Evolutionary conservation across 805 yeast genomes (phyloP), one percentile per base, ranked within the genome.

Genomic region (Lipomyces japonicus): DNA sequence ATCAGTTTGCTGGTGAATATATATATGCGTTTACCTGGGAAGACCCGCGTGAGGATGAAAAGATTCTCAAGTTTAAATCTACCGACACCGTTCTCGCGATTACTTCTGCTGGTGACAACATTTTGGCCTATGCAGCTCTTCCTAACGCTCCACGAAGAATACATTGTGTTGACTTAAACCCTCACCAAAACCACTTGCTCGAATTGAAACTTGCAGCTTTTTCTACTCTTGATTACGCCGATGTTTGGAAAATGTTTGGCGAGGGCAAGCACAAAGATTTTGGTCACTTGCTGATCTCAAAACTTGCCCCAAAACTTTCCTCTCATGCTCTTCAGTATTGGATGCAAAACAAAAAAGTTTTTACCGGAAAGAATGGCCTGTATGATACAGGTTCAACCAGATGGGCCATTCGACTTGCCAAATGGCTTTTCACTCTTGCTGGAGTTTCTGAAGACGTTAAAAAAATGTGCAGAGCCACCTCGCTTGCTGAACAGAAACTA

Each of bases 11-110:
- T 51, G 76, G 84, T 63, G 89, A 86, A 68, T 86, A 84, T 66
- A 86, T 86, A 53, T 86, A 86, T 64, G 90, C 95, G 3, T 86
- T 86, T 68, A 86, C 95, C 4, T 86, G 95, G 95, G 95, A 86
- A 68, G 95, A 86, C 64, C 95, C 95, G 26, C 75, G 84, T 49
- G 93, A 84, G 68, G 95, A 86, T 69, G 77, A 79, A 53, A 74
- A 74, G 43, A 82, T 86, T 48, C 72, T 86, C 59, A 75, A 80
- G 39, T 71, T 86, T 61, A 71, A 73, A 28, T 68, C 79, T 12
- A 74, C 76, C 26, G 95, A 86, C 63, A 82, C 87, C 0, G 86
- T 86, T 2, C 73, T 86, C 59, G 90, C 91, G 21, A 86, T 86
- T 49, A 86, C 95, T 3, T 84, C 91, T 38, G 95, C 95, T 3